Conservation (phyloP, 2,329 filamentous ascomycete species). For the Mycosphaerelloides madeirae region DNA sequence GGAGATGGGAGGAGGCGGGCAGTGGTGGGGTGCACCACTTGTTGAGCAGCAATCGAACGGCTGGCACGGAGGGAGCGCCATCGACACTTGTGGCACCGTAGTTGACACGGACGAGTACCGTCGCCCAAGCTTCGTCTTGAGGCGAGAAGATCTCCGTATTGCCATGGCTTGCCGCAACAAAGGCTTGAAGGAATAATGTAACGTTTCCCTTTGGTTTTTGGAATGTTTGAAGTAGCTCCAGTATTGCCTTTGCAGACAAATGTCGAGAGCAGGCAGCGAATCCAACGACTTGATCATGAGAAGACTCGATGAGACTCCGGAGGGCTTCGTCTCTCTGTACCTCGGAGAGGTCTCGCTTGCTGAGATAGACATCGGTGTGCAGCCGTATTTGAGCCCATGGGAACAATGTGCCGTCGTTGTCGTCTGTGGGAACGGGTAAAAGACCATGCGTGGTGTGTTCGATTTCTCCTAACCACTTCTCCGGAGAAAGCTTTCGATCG, state of each 20-base stretch:
- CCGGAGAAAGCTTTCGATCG: not conserved
- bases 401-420: not conserved
- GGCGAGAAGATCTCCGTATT: not conserved
- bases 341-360: not conserved
- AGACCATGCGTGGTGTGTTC: not conserved
- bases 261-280: conserved; percentile 3
- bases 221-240: not conserved
- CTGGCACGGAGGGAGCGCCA: not conserved
- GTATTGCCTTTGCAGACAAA: not conserved
- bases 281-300: not conserved
- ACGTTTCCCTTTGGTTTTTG: not conserved
- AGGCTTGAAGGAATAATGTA: not conserved
- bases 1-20: not conserved
- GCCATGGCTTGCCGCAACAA: conserved; percentile 4
- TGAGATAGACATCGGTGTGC: conserved; percentile 1
- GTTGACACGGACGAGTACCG: not conserved
- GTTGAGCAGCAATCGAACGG: not conserved
- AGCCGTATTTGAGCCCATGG: conserved; percentile 2
- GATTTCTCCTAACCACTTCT: conserved; percentile 1
- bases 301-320: not conserved
- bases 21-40: conserved; percentile 3
- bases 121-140: not conserved
- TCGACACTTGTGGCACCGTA: not conserved
- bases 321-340: not conserved
- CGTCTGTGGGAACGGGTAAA: not conserved